Evolutionary conservation across 331 rosid genomes (phyloP).

Genomic region (Pyracantha coccinea): DNA sequence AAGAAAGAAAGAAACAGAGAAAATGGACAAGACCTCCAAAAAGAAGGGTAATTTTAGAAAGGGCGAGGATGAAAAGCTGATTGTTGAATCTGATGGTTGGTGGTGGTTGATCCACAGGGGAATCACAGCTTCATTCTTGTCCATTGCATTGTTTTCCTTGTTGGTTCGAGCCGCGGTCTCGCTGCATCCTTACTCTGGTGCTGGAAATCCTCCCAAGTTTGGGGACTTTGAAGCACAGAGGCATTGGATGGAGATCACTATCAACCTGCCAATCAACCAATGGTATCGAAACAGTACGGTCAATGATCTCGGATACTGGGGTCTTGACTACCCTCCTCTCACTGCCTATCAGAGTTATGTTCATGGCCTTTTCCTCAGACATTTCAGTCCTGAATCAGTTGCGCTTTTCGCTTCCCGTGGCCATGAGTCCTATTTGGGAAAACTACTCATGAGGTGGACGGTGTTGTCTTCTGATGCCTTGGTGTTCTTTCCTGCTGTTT

Average conservation of each 20-base stretch:
- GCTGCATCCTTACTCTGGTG: conserved; percentile 78
- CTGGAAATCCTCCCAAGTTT: conserved; percentile 59
- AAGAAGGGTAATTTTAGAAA: background rate
- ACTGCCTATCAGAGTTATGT: conserved; percentile 89
- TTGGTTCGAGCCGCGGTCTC: conserved; percentile 64
- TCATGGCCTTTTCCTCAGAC: conserved; percentile 59
- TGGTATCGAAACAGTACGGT: conserved; percentile 65
- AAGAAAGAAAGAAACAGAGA: background rate
- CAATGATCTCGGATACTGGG: conserved; percentile 86
- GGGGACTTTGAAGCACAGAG: conserved; percentile 95
- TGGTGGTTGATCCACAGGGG: conserved; percentile 56
- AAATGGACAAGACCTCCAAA: conserved; percentile 14
- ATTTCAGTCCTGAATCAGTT: conserved; percentile 52
- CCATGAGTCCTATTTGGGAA: conserved; percentile 79
- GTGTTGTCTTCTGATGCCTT: conserved; percentile 83
- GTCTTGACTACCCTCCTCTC: conserved; percentile 85
- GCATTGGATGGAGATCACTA: conserved; percentile 98
- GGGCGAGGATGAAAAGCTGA: conserved; percentile 14
- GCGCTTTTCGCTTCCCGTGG: conserved; percentile 69
- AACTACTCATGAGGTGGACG: conserved; percentile 94
- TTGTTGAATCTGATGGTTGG: conserved; percentile 29
- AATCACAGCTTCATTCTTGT: conserved; percentile 36
- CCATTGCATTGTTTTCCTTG: conserved; percentile 49
- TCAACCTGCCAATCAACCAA: conserved; percentile 54
- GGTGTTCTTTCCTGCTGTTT: conserved; percentile 75